Evolutionary conservation across 495 filamentous ascomycete genomes (phyloP), one percentile per base, ranked within the genome.

Genomic region (Bacidia rubella): DNA sequence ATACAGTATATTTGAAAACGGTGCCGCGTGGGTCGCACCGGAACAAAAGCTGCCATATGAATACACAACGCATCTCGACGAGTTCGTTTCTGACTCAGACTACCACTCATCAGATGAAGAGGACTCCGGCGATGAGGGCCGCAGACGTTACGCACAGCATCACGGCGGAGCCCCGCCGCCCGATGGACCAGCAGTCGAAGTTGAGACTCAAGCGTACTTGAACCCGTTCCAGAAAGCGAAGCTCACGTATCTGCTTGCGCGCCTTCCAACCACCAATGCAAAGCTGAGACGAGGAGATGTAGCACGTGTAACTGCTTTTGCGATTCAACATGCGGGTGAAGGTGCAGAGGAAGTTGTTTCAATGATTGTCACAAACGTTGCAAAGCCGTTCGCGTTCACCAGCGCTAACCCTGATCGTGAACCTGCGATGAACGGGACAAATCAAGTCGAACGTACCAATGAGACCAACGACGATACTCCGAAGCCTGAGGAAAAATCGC

Each of bases 61-160:
- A 61, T 87, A 85, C 57, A 73, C 75, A 19, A 89, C 87, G 1
- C 66, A 66, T 0, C 64, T 94, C 7, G 79, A 83, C 19, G 82
- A 93, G 55, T 83, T 94, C 58, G 77, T 90, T 3, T 83, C 81
- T 2, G 85, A 92, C 50, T 73, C 83, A 0, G 88, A 93, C 53
- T 95, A 93, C 63, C 76, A 88, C 61, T 89, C 86, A 0, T 86
- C 81, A 0, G 90, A 95, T 23, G 88, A 95, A 23, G 89, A 94
- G 41, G 81, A 88, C 25, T 86, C 81, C 24, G 86, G 89, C 54
- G 78, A 79, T 22, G 88, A 93, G 63, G 70, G 70, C n/a, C 75
- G 73, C 23, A 72, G 76, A 39, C 76, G 79, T 2, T 71, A 75
- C 47, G 62, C 64, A 46, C 57, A 65, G 43, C 52, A 65, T 27